phyloP scores from a whole-genome alignment of 495 filamentous ascomycete species.

The Venustampulla echinocandica region DNA sequence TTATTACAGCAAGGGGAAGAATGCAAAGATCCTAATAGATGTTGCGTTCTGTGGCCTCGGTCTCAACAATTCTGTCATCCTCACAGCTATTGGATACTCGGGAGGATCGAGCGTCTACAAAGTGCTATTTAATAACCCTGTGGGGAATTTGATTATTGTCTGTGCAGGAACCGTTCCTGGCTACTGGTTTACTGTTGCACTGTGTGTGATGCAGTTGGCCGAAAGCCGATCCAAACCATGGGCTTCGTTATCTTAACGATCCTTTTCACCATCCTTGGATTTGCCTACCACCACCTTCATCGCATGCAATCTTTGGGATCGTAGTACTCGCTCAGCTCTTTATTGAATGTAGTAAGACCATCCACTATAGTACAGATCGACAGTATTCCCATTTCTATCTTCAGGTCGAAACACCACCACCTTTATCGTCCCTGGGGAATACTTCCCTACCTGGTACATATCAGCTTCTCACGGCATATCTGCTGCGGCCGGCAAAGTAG shows the following conservation, averaged over 20 bases:
- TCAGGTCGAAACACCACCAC: constrained; percentile 81
- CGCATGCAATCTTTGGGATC: constrained; percentile 45
- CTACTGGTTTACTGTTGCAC: constrained; percentile 65
- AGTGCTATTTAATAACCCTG: constrained; percentile 55
- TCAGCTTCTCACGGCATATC: constrained; percentile 81
- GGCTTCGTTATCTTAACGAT: constrained; percentile 62
- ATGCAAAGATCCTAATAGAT: too few species aligned
- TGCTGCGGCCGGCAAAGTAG: constrained; percentile 75
- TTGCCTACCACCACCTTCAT: constrained; percentile 50
- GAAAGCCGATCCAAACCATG: constrained; percentile 58
- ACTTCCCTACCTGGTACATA: constrained; percentile 81
- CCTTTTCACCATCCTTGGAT: constrained; percentile 65
- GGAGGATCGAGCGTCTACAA: too few species aligned
- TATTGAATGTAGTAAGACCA: too few species aligned
- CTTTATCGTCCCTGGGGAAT: constrained; percentile 88
- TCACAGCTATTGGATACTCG: too few species aligned
- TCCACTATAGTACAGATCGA: too few species aligned
- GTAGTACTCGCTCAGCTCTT: constrained; percentile 58
- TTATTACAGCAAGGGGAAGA: too few species aligned
- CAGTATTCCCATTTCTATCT: constrained; percentile 74
- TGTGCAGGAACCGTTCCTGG: constrained; percentile 68
- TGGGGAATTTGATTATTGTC: constrained; percentile 65
- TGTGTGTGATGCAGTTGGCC: constrained; percentile 54
- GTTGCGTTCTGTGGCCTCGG: too few species aligned
- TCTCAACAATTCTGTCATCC: too few species aligned